A percentile compares a stretch with the other conserved stretches of the same genome.
Conservation (phyloP, 1,139 yeast genomes). For the Hyphopichia fennica region DNA sequence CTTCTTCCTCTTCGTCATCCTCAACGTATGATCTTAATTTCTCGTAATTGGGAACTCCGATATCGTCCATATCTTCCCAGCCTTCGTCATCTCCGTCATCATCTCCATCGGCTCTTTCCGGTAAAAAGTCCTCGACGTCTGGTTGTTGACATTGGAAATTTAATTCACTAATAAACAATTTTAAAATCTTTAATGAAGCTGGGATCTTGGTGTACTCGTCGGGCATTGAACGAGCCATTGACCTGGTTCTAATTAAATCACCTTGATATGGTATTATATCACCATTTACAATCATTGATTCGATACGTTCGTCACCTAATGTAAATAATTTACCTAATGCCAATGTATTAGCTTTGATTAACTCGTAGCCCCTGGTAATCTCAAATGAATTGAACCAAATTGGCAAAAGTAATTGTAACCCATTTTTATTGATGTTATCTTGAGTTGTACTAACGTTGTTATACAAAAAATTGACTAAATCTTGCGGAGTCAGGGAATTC, state of each 20-base stretch:
- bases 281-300: conserved; percentile 65
- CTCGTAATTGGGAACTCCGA: conserved; percentile 61
- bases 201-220: conserved; percentile 63
- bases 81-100: conserved; percentile 55
- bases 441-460: conserved; percentile 35
- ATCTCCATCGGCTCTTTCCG: conserved; percentile 37
- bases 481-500: conserved; percentile 54
- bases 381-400: conserved; percentile 87
- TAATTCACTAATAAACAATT: conserved; percentile 68
- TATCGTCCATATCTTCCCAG: conserved; percentile 81
- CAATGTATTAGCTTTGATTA: conserved; percentile 65
- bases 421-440: conserved; percentile 20
- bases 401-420: conserved; percentile 34
- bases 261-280: conserved; percentile 67
- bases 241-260: conserved; percentile 74
- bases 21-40: conserved; percentile 55
- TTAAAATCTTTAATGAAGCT: conserved; percentile 71
- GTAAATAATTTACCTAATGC: conserved; percentile 70
- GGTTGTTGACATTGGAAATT: conserved; percentile 56
- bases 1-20: conserved; percentile 27
- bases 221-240: conserved; percentile 73
- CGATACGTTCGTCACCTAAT: conserved; percentile 55
- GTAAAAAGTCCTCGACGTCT: conserved; percentile 37
- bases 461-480: conserved; percentile 60
- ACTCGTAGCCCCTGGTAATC: conserved; percentile 74